Percentiles rank a stretch among this genome's conserved stretches.
These are phyloP conservation scores for Opeltia flavorubescens DNA, from an alignment of 495 filamentous ascomycete species.

Conservation along the genomic window DNA sequence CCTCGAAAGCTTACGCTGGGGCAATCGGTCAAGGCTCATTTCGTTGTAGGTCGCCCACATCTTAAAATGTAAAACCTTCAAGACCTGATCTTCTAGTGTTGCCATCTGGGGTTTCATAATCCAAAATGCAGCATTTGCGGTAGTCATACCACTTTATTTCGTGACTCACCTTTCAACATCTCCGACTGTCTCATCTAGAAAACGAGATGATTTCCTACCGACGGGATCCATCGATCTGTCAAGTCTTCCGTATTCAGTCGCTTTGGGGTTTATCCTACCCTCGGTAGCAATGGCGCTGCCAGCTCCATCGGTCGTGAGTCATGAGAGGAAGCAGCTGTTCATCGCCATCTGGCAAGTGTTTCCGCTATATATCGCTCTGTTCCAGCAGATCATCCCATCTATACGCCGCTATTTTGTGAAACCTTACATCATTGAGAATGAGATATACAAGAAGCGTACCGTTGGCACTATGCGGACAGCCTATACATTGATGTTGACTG, in stretches of 20 bases:
- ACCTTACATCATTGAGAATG: constrained; percentile 5
- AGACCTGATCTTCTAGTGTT: neutral
- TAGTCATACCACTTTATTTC: constrained; percentile 38
- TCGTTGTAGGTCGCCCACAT: constrained; percentile 32
- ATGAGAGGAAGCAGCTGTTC: constrained; percentile 38
- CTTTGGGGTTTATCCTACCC: constrained; percentile 37
- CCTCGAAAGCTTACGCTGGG: constrained; percentile 40
- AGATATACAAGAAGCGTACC: constrained; percentile 12
- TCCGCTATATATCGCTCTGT: constrained; percentile 27
- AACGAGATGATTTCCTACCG: constrained; percentile 34
- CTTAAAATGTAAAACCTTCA: neutral
- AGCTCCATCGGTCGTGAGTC: constrained; percentile 26
- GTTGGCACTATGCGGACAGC: constrained; percentile 28
- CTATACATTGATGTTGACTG: constrained; percentile 37
- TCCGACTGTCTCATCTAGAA: constrained; percentile 30
- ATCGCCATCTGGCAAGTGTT: constrained; percentile 49
- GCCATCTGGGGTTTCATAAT: constrained; percentile 33
- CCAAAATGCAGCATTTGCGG: constrained; percentile 39
- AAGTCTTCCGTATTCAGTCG: constrained; percentile 32
- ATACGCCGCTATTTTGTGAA: constrained; percentile 18
- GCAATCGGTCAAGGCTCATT: constrained; percentile 37
- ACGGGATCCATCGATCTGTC: constrained; percentile 31
- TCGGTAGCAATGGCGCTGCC: constrained; percentile 37
- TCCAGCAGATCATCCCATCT: constrained; percentile 24
- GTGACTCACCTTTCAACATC: constrained; percentile 39